Evolutionary conservation across 345 rosid genomes (phyloP).

Genomic region (Acer negundo): DNA sequence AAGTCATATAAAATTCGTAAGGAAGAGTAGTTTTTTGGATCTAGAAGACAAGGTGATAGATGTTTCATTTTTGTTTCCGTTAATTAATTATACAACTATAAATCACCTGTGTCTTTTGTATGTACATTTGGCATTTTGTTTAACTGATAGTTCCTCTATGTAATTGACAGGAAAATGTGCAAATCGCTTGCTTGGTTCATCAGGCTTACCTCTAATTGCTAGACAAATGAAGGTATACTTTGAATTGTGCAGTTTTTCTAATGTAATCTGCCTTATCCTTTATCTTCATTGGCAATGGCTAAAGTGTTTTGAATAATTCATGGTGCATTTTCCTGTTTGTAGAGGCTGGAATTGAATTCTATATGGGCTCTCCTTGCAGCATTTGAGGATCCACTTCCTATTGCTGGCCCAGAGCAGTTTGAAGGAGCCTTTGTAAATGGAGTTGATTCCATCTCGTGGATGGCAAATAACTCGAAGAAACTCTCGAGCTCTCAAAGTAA

Average conservation of each 20-base stretch:
- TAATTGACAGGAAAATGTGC: conserved; percentile 81
- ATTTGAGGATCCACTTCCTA: conserved; percentile 80
- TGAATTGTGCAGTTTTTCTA: not conserved
- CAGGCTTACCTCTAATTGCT: conserved; percentile 84
- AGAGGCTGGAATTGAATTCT: conserved; percentile 78
- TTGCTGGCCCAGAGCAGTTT: conserved; percentile 37
- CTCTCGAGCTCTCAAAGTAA: conserved; percentile 38
- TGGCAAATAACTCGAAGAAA: conserved; percentile 84
- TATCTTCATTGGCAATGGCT: not conserved
- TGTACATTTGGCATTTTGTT: not conserved
- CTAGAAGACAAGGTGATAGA: not conserved
- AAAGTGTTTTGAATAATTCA: conserved; percentile 1
- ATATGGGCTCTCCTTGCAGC: conserved; percentile 96
- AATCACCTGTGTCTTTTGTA: not conserved
- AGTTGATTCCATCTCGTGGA: conserved; percentile 83
- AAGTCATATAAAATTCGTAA: not conserved
- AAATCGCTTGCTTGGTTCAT: conserved; percentile 80
- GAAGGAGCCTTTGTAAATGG: conserved; percentile 96
- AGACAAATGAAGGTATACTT: conserved; percentile 84
- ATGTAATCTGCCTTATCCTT: conserved; percentile 6
- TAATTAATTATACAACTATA: not conserved
- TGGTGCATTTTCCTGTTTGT: conserved; percentile 11
- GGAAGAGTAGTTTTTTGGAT: not conserved
- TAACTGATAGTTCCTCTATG: not conserved
- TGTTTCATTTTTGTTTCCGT: not conserved